Base-by-base conservation (phyloP, 306 rosid species). In the Malus sieversii region DNA sequence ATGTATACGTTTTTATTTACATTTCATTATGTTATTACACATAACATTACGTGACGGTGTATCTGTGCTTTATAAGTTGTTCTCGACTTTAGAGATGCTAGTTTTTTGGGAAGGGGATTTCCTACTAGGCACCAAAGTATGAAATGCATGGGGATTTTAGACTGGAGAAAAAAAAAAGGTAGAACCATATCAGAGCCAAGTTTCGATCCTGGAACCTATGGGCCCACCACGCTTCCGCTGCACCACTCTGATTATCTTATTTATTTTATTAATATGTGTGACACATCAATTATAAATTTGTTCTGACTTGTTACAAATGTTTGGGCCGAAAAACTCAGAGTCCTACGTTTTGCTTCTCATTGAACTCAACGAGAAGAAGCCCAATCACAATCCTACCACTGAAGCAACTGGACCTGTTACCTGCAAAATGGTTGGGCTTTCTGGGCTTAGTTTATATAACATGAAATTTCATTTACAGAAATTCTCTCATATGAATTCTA, bases 31-130 rank as follows among this genome's bases (percentile, higher is more conserved):
- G 14, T 48, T 48, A 48, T 48, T 14, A 2, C 1, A 48, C 19
- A 1, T 0, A 5, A 13, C 6, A 13, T 1, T 4, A 5, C 6
- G 4, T 46, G 6, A 4, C 2, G 19, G 7, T 14, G 8, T 14
- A 48, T 4, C 5, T 2, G 0, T 13, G 53, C 19, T 48, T 48
- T 14, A 6, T 46, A 46, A 46, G 19, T 46, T 46, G 19, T 46
- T 46, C 1, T 14, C 18, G 0, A 46, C 19, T 14, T 46, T 46
- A 46, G 0, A 9, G 3, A 1, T 38, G 10, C 42, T 8, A 8
- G 10, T 38, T 38, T 38, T 14, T 13, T 48, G 53, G 53, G 19
- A 48, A 14, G 19, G 7, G 53, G 16, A 4, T 4, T 48, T 48
- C 4, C 5, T 48, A 48, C 19, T 48, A 48, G 19, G 6, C 53